Evolutionary conservation across 345 rosid species (phyloP).

Genomic region (Erucastrum elatum): DNA sequence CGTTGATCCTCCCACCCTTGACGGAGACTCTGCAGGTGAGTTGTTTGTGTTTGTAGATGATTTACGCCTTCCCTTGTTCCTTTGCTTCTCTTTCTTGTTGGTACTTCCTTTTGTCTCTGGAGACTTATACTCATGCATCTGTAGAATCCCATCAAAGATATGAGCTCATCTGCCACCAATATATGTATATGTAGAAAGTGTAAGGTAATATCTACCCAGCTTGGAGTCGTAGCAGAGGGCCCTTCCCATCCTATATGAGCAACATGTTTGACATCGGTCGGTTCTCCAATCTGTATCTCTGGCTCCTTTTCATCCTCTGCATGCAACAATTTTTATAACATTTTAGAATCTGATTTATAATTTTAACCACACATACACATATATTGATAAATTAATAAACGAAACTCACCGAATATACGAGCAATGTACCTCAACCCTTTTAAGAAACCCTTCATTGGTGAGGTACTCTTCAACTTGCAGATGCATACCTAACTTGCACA

Average conservation of each 20-base stretch:
- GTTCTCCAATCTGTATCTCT: constrained; percentile 80
- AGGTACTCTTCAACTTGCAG: constrained; percentile 20
- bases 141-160: constrained; percentile 9
- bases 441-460: constrained; percentile 65
- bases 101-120: constrained; percentile 25
- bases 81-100: constrained; percentile 34
- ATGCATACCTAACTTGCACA: constrained; percentile 33
- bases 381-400: neutral
- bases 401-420: constrained; percentile 66
- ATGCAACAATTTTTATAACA: constrained; percentile 35
- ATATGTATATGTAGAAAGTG: neutral
- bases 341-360: neutral
- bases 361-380: neutral
- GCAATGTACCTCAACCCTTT: constrained; percentile 78
- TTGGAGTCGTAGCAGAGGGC: constrained; percentile 55
- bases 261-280: constrained; percentile 96
- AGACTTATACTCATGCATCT: constrained; percentile 71
- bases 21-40: constrained; percentile 37
- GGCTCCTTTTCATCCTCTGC: constrained; percentile 76
- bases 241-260: constrained; percentile 97
- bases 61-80: constrained; percentile 39
- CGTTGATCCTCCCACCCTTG: constrained; percentile 34
- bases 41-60: constrained; percentile 30
- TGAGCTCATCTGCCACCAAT: constrained; percentile 50
- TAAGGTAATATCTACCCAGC: constrained; percentile 53